A percentile compares a stretch with the other conserved stretches of the same genome.
Conservation (phyloP, 805 yeast species). For the Yarrowia phangngaensis region DNA sequence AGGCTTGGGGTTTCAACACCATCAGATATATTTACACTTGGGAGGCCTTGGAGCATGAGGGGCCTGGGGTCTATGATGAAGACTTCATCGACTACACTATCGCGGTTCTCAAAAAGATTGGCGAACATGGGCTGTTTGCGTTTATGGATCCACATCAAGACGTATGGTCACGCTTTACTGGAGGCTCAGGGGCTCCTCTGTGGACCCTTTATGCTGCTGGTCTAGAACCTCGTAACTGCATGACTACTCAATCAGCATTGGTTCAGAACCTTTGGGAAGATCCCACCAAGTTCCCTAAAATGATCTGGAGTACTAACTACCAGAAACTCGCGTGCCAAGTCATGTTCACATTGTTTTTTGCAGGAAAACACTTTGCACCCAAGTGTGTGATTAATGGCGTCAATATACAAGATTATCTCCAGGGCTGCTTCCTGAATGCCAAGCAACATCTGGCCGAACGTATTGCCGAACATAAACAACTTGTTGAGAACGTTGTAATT, state of each 20-base stretch:
- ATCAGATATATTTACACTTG: conserved; percentile 76
- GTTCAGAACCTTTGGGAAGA: conserved; percentile 54
- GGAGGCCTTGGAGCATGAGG: conserved; percentile 89
- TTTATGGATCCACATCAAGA: conserved; percentile 90
- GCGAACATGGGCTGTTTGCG: conserved; percentile 64
- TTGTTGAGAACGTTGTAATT: conserved; percentile 50
- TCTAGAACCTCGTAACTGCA: conserved; percentile 65
- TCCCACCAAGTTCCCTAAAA: conserved; percentile 58
- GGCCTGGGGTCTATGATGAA: conserved; percentile 79
- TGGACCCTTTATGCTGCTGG: conserved; percentile 94
- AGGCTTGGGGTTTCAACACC: conserved; percentile 76
- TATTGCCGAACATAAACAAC: conserved; percentile 43
- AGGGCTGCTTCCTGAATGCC: conserved; percentile 56
- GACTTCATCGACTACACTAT: conserved; percentile 70
- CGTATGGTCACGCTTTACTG: conserved; percentile 83
- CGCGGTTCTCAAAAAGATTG: conserved; percentile 54
- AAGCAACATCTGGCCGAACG: conserved; percentile 47
- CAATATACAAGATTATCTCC: conserved; percentile 76
- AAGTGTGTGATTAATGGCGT: conserved; percentile 61
- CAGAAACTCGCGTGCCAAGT: conserved; percentile 65
- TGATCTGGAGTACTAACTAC: conserved; percentile 92
- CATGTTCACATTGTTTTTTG: conserved; percentile 86
- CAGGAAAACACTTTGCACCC: conserved; percentile 74
- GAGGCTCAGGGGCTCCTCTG: conserved; percentile 91
- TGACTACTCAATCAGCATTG: conserved; percentile 68